Percentiles rank a stretch among this genome's conserved stretches.
These are phyloP conservation scores for Hemileccinum impolitum DNA, from an alignment of 768 basidiomycete species.

Conservation along the genomic window DNA sequence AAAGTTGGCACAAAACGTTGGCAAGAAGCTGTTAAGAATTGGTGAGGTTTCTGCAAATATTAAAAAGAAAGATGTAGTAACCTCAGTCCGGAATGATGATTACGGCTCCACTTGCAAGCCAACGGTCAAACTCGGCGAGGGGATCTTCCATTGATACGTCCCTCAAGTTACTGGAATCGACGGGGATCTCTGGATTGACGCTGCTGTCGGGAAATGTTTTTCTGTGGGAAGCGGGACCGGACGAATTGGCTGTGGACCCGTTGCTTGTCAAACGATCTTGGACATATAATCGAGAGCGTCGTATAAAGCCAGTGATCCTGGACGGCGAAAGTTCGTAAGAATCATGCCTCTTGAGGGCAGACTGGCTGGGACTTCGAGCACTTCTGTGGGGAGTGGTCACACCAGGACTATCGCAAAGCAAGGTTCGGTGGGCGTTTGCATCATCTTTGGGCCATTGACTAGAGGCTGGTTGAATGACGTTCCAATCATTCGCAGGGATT, in stretches of 20 bases:
- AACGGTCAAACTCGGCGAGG: conserved; percentile 64
- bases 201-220: background rate
- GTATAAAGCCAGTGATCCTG: conserved; percentile 24
- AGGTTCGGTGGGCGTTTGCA: conserved; percentile 1
- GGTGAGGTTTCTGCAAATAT: background rate
- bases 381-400: background rate
- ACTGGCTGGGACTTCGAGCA: background rate
- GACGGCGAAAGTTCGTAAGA: conserved; percentile 21
- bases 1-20: background rate
- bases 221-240: background rate
- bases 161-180: background rate
- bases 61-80: background rate
- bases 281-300: background rate
- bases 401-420: background rate
- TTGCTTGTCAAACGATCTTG: background rate
- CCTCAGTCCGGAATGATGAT: conserved; percentile 40
- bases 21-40: background rate
- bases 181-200: background rate
- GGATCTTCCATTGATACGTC: conserved; percentile 38
- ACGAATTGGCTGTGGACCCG: background rate
- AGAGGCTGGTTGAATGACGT: conserved; percentile 3
- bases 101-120: conserved; percentile 64
- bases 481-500: background rate
- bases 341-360: conserved; percentile 2
- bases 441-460: conserved; percentile 9